Percentiles rank a stretch among this genome's conserved stretches.
Evolutionary conservation across 495 filamentous ascomycete species (phyloP).

Genomic region (Penicillium salamii): DNA sequence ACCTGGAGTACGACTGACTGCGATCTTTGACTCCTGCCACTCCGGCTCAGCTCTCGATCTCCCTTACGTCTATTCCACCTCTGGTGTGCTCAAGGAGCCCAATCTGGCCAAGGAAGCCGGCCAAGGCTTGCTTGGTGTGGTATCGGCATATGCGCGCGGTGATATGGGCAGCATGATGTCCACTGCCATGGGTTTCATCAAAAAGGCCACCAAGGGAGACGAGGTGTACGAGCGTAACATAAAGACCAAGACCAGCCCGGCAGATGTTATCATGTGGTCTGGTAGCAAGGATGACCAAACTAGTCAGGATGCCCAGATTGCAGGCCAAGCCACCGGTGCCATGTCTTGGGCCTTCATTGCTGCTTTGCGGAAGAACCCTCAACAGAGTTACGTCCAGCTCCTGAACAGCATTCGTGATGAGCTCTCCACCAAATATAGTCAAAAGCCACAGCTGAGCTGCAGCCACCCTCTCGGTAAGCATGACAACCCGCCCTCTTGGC

Average conservation of each 20-base stretch:
- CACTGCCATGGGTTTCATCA: constrained; percentile 82
- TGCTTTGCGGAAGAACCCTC: constrained; percentile 92
- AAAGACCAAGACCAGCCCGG: constrained; percentile 88
- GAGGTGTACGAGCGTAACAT: constrained; percentile 75
- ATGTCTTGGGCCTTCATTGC: constrained; percentile 98
- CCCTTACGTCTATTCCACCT: constrained; percentile 95
- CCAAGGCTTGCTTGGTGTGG: constrained; percentile 84
- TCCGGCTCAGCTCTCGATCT: constrained; percentile 94
- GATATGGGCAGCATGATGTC: constrained; percentile 81
- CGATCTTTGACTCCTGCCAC: constrained; percentile 99
- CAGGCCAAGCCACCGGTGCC: constrained; percentile 87
- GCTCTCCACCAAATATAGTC: constrained; percentile 80
- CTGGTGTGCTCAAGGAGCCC: constrained; percentile 95
- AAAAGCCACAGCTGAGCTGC: constrained; percentile 96
- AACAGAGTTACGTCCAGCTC: constrained; percentile 95
- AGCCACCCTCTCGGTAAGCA: constrained; percentile 88
- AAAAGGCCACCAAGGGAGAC: constrained; percentile 85
- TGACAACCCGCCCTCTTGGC: no score
- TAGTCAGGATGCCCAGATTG: constrained; percentile 62
- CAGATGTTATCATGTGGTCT: constrained; percentile 97
- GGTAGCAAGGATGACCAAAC: constrained; percentile 97
- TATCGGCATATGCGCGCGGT: constrained; percentile 85
- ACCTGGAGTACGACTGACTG: constrained; percentile 86
- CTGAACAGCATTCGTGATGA: constrained; percentile 95
- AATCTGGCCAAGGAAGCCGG: constrained; percentile 97